Conservation (phyloP, 2,329 filamentous ascomycete genomes). For the Pyrenophora teres region DNA sequence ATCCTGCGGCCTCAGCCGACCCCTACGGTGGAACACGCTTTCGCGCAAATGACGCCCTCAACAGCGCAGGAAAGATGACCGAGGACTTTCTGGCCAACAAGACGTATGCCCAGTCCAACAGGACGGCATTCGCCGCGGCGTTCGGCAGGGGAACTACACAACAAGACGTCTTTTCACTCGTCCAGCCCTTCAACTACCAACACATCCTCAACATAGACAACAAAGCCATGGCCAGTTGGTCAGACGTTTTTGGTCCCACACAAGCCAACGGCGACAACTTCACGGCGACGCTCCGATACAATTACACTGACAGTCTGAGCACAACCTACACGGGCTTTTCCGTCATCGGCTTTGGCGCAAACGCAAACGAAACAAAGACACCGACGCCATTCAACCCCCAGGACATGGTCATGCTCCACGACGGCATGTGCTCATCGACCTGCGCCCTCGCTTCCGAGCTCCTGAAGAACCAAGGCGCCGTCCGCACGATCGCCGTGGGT, state of each 20-base stretch:
- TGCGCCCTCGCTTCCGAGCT: conserved; percentile 54
- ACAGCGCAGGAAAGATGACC: conserved; percentile 42
- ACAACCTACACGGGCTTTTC: conserved; percentile 38
- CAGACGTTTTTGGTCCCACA: conserved; percentile 45
- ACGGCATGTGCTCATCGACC: conserved; percentile 54
- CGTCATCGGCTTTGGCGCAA: conserved; percentile 38
- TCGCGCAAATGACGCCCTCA: conserved; percentile 50
- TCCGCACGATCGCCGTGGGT: conserved; percentile 51
- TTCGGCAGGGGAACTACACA: conserved; percentile 28
- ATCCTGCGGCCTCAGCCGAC: conserved; percentile 50
- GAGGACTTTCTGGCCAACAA: conserved; percentile 37
- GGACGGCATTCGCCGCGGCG: conserved; percentile 32
- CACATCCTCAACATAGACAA: conserved; percentile 39
- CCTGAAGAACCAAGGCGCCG: conserved; percentile 51
- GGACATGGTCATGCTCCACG: conserved; percentile 51
- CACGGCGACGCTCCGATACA: conserved; percentile 45
- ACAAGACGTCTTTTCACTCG: conserved; percentile 32
- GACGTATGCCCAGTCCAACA: conserved; percentile 37
- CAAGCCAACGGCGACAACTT: conserved; percentile 40
- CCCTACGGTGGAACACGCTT: conserved; percentile 55
- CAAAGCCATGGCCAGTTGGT: conserved; percentile 40
- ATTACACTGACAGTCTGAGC: conserved; percentile 41
- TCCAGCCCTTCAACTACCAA: conserved; percentile 41
- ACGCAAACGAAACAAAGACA: conserved; percentile 35
- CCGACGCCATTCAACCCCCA: conserved; percentile 46